Conservation (phyloP, 2,329 filamentous ascomycete species). For the Ambrosiella xylebori region DNA sequence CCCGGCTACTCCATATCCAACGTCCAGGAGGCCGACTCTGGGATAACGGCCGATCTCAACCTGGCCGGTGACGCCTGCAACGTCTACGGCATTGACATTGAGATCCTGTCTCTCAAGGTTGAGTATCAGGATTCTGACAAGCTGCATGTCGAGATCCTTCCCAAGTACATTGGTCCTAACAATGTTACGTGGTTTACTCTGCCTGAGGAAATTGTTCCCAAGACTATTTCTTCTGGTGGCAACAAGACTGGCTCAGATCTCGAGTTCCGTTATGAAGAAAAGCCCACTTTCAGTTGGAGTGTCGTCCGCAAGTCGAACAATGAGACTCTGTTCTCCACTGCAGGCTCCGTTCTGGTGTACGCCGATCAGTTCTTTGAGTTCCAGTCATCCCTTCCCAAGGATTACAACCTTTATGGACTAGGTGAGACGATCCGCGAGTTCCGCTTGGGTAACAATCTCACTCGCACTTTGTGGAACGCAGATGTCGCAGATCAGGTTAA, state of each 20-base stretch:
- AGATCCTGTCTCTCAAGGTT: conserved; percentile 47
- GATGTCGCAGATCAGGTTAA: conserved; percentile 50
- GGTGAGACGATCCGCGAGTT: conserved; percentile 57
- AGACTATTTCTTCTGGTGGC: conserved; percentile 47
- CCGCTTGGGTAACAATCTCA: conserved; percentile 55
- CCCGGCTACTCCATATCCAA: conserved; percentile 52
- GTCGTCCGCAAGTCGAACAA: conserved; percentile 41
- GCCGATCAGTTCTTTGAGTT: conserved; percentile 69
- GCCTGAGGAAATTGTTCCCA: conserved; percentile 43
- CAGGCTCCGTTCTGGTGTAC: conserved; percentile 47
- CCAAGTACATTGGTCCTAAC: conserved; percentile 40
- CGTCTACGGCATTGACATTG: conserved; percentile 60
- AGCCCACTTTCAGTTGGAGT: conserved; percentile 49
- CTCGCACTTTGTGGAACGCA: conserved; percentile 43
- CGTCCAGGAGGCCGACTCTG: conserved; percentile 32
- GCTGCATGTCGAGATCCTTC: conserved; percentile 53
- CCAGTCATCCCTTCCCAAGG: conserved; percentile 40
- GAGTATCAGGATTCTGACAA: conserved; percentile 48
- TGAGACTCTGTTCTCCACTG: conserved; percentile 52
- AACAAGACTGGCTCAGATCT: conserved; percentile 46
- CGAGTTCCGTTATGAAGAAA: conserved; percentile 34
- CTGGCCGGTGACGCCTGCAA: conserved; percentile 59
- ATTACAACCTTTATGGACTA: conserved; percentile 61
- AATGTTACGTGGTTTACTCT: conserved; percentile 53
- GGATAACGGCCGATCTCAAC: conserved; percentile 50